phyloP scores from a whole-genome alignment of 192 early-diverging fungal species.

The Dispira simplex region DNA sequence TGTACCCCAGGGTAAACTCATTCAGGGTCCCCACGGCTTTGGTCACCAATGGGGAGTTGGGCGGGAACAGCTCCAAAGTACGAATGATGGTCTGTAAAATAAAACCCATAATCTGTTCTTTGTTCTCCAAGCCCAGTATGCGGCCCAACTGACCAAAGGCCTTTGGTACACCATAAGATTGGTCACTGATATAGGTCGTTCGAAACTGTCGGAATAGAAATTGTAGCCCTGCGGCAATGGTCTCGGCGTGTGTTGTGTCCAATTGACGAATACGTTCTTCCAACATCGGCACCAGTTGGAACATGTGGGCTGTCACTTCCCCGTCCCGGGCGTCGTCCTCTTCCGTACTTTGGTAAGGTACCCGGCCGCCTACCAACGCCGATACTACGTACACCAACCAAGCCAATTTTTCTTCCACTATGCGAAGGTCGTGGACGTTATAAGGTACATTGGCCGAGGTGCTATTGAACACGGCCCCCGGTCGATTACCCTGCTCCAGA shows the following conservation, averaged over 20 bases:
- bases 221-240: constrained; percentile 65
- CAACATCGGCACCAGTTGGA: constrained; percentile 53
- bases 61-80: constrained; percentile 45
- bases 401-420: constrained; percentile 48
- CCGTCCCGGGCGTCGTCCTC: constrained; percentile 71
- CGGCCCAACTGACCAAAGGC: constrained; percentile 49
- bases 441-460: constrained; percentile 14
- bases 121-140: constrained; percentile 49
- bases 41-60: constrained; percentile 34
- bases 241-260: constrained; percentile 32
- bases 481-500: constrained; percentile 13
- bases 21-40: constrained; percentile 57
- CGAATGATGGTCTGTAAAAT: constrained; percentile 28
- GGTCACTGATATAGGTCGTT: constrained; percentile 68
- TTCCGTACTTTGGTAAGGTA: constrained; percentile 56
- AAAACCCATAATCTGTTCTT: constrained; percentile 21
- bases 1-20: constrained; percentile 64
- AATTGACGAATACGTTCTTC: constrained; percentile 37
- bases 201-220: constrained; percentile 65
- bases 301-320: constrained; percentile 45
- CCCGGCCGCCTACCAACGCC: constrained; percentile 47
- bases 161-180: constrained; percentile 34
- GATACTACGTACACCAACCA: constrained; percentile 70
- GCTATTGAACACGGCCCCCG: constrained; percentile 10
- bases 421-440: constrained; percentile 25